Evolutionary conservation across 2,329 filamentous ascomycete genomes (phyloP).

Genomic region (Myriangium duriaei): DNA sequence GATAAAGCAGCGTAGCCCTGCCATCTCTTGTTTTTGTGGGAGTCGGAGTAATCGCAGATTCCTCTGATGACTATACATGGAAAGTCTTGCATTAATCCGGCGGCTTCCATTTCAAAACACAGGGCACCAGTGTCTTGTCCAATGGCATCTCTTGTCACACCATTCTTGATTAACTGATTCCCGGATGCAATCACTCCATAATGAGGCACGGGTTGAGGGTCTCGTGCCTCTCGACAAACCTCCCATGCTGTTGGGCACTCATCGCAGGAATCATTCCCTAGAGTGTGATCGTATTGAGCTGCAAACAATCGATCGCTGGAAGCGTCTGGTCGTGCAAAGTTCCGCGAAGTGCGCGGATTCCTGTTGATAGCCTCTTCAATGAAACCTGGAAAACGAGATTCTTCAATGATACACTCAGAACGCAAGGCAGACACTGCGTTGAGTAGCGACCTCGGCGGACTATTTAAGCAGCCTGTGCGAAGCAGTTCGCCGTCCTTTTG

Average conservation of each 20-base stretch:
- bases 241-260: neutral
- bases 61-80: constrained; percentile 18
- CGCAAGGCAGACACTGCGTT: neutral
- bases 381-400: neutral
- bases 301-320: neutral
- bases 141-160: constrained; percentile 1
- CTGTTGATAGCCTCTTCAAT: constrained; percentile 1
- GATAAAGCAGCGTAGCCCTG: constrained; percentile 15
- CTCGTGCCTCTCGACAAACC: neutral
- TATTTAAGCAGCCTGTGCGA: constrained; percentile 13
- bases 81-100: constrained; percentile 9
- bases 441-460: constrained; percentile 9
- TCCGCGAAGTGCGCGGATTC: no score
- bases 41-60: constrained; percentile 18
- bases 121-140: constrained; percentile 11
- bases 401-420: neutral
- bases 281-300: constrained; percentile 19
- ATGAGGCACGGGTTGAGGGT: constrained; percentile 19
- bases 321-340: neutral
- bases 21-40: constrained; percentile 18
- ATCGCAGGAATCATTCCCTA: neutral
- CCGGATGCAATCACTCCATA: constrained; percentile 29
- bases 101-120: constrained; percentile 14
- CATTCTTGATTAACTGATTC: constrained; percentile 17
- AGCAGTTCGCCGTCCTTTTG: constrained; percentile 8